Percentiles rank a stretch among this genome's conserved stretches.
Conservation (phyloP, 768 basidiomycete species). For the Brasilioporus rufonigricans region DNA sequence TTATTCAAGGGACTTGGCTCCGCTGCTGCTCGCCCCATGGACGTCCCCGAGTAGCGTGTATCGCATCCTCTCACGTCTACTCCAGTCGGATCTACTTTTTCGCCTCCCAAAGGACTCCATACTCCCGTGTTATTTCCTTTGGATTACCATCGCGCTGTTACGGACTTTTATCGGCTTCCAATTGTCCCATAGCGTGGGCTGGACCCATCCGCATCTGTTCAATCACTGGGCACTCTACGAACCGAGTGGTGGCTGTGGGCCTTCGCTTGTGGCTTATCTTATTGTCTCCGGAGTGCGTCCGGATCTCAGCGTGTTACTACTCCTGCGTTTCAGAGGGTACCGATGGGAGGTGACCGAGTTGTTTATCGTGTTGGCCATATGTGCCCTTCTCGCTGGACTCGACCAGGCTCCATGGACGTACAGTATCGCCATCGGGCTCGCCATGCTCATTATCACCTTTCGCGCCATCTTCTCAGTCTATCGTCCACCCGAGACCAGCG, state of each 20-base stretch:
- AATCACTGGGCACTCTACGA: conserved; percentile 42
- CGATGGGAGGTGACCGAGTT: conserved; percentile 17
- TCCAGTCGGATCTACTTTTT: conserved; percentile 18
- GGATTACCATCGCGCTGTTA: conserved; percentile 21
- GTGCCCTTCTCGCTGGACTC: conserved; percentile 20
- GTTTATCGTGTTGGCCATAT: conserved; percentile 8
- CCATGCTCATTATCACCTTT: conserved; percentile 19
- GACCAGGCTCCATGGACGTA: conserved; percentile 44
- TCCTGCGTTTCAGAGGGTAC: conserved; percentile 8
- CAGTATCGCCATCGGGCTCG: conserved; percentile 25
- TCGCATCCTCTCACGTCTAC: conserved; percentile 21
- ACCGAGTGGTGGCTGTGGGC: conserved; percentile 36
- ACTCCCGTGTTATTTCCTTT: conserved; percentile 17
- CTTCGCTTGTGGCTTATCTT: conserved; percentile 27
- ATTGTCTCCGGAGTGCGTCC: conserved; percentile 18
- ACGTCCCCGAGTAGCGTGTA: conserved; percentile 23
- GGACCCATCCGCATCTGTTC: conserved; percentile 38
- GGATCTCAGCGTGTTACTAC: not conserved
- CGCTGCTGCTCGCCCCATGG: conserved; percentile 39
- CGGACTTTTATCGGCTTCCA: conserved; percentile 22
- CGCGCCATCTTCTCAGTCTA: not conserved
- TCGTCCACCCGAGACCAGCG: not conserved
- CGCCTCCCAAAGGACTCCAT: conserved; percentile 5
- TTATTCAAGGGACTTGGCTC: conserved; percentile 31
- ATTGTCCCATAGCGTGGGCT: conserved; percentile 32